phyloP scores from a whole-genome alignment of 2,329 filamentous ascomycete species.

The Pestalotiopsis sp. region DNA sequence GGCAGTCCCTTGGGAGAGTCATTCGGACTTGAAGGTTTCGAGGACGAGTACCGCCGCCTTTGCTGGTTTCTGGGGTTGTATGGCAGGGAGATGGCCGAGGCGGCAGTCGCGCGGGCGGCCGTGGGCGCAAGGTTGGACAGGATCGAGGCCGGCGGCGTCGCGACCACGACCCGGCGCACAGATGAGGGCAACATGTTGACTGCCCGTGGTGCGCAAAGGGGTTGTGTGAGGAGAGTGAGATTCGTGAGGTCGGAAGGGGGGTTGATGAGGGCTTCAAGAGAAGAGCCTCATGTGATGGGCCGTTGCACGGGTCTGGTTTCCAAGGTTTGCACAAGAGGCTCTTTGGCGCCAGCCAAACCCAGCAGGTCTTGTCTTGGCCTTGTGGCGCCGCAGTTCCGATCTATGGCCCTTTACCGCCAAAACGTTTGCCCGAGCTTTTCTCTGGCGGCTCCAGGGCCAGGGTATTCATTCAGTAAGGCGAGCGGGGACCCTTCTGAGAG shows the following conservation, averaged over 20 bases:
- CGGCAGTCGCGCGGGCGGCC: constrained; percentile 39
- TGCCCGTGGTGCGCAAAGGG: constrained; percentile 13
- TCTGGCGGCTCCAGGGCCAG: not conserved
- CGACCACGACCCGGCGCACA: constrained; percentile 56
- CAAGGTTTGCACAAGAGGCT: not conserved
- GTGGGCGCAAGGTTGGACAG: constrained; percentile 45
- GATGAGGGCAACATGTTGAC: constrained; percentile 56
- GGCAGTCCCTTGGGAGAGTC: constrained; percentile 56
- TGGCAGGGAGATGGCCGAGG: constrained; percentile 36
- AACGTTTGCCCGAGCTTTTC: not conserved
- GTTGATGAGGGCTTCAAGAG: not conserved
- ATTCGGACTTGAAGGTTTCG: constrained; percentile 64
- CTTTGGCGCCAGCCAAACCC: not conserved
- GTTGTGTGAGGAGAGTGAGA: not conserved
- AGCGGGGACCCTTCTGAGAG: not conserved
- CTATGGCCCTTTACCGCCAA: not conserved
- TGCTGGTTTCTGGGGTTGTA: constrained; percentile 47
- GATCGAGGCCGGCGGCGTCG: constrained; percentile 48
- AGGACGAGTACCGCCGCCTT: constrained; percentile 59
- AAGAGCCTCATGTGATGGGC: constrained; percentile 3
- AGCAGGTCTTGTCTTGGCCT: not conserved
- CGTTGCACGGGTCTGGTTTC: not conserved
- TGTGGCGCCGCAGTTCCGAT: not conserved
- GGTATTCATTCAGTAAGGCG: not conserved
- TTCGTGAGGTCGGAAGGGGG: not conserved